A percentile compares a stretch with the other conserved stretches of the same genome.
Conservation (phyloP, 495 filamentous ascomycete genomes). For the Aspergillus affinis region DNA sequence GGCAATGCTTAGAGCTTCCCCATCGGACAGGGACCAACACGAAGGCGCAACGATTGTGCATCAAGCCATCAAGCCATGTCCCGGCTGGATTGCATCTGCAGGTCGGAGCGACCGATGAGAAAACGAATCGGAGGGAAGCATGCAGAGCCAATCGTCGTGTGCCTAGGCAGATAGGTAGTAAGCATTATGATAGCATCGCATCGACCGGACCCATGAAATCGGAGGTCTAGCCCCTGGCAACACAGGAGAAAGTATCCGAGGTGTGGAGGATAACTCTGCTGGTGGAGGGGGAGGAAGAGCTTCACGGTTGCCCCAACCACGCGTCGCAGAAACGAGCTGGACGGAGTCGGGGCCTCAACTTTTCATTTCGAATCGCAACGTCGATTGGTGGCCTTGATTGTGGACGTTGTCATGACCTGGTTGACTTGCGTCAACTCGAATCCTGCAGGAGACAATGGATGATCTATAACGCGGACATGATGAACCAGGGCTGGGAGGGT, state of each 20-base stretch:
- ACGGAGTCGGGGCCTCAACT: neutral
- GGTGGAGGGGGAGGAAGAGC: neutral
- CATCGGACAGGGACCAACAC: neutral
- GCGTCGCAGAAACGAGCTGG: neutral
- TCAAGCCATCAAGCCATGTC: neutral
- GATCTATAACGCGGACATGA: neutral
- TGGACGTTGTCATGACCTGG: neutral
- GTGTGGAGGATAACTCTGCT: neutral
- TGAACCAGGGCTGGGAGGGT: neutral
- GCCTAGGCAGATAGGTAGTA: no score
- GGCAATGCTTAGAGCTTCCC: neutral
- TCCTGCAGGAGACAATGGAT: no score
- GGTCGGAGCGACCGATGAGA: neutral
- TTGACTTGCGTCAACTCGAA: neutral
- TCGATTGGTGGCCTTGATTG: neutral
- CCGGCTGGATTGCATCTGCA: neutral
- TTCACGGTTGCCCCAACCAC: no score
- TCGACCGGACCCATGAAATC: no score
- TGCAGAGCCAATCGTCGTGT: neutral
- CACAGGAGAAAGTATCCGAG: neutral
- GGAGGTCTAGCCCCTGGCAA: neutral
- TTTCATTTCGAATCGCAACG: no score
- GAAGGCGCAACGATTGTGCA: no score
- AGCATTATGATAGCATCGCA: no score
- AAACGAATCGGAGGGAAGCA: neutral